Evolutionary conservation across 164 flowering plant genomes (phyloP).

Genomic region (Magnolia officinalis): DNA sequence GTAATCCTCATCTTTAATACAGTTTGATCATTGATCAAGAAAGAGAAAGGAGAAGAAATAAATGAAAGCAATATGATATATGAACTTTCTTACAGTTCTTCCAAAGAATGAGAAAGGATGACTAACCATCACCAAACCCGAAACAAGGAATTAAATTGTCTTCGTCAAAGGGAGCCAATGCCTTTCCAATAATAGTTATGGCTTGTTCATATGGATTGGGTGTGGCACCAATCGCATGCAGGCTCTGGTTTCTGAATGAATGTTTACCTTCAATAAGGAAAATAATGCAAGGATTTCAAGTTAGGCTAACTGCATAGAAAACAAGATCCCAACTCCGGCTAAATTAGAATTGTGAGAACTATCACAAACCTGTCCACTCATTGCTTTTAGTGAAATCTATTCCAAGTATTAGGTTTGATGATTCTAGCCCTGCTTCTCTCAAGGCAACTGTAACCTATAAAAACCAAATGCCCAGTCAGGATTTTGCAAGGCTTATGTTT

Average conservation of each 20-base stretch:
- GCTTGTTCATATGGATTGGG: constrained; percentile 83
- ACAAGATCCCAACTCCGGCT: background rate
- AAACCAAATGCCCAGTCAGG: background rate
- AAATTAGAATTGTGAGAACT: background rate
- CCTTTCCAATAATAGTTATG: constrained; percentile 62
- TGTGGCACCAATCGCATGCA: constrained; percentile 51
- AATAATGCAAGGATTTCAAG: constrained; percentile 14
- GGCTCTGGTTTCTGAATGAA: constrained; percentile 56
- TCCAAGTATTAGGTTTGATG: constrained; percentile 71
- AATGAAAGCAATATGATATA: background rate
- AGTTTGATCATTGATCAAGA: background rate
- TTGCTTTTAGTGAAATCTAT: constrained; percentile 82
- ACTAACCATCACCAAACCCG: constrained; percentile 79
- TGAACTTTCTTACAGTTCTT: too few species aligned
- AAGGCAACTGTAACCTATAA: constrained; percentile 56
- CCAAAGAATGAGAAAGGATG: too few species aligned
- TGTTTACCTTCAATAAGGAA: constrained; percentile 41
- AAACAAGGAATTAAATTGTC: constrained; percentile 81
- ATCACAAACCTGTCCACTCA: constrained; percentile 73
- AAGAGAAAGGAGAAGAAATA: background rate
- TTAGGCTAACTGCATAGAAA: background rate
- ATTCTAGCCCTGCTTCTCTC: constrained; percentile 66
- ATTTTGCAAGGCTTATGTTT: background rate
- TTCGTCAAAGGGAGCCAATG: constrained; percentile 83
- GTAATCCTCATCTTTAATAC: background rate